phyloP scores from a whole-genome alignment of 2,329 filamentous ascomycete species.

The Colletotrichum melonis region DNA sequence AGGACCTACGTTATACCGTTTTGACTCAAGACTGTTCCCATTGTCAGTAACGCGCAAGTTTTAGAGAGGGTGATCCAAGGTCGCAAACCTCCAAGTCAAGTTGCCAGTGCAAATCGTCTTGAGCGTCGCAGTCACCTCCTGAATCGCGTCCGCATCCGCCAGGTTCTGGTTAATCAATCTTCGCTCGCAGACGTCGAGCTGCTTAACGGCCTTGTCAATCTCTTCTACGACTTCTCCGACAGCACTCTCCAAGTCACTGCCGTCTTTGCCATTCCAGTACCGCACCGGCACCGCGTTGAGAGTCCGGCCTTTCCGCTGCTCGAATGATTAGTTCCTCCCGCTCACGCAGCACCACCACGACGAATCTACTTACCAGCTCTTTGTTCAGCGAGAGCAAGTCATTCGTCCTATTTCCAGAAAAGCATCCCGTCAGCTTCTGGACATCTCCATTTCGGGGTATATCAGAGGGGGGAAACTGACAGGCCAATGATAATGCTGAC shows the following conservation, averaged over 20 bases:
- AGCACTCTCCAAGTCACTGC: slow-evolving; percentile 1
- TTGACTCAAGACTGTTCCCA: slow-evolving; percentile 11
- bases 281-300: slow-evolving; percentile 30
- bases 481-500: slow-evolving; percentile 29
- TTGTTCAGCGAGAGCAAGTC: slow-evolving; percentile 31
- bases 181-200: slow-evolving; percentile 25
- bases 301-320: slow-evolving; percentile 14
- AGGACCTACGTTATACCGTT: slow-evolving; percentile 26
- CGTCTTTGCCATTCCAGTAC: slow-evolving; percentile 11
- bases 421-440: neutral
- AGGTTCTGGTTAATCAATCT: slow-evolving; percentile 16
- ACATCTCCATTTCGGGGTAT: neutral
- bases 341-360: too few relatives aligned
- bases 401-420: slow-evolving; percentile 19
- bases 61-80: neutral
- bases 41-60: neutral
- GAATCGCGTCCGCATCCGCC: slow-evolving; percentile 13
- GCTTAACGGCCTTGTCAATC: slow-evolving; percentile 23
- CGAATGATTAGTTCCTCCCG: neutral
- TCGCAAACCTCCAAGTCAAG: slow-evolving; percentile 29
- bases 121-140: slow-evolving; percentile 14
- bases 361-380: slow-evolving; percentile 16
- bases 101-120: slow-evolving; percentile 34
- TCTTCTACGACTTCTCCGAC: slow-evolving; percentile 23
- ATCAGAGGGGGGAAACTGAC: neutral